phyloP scores from a whole-genome alignment of 1,139 yeast species.

The Saccharomyces hybrid region DNA sequence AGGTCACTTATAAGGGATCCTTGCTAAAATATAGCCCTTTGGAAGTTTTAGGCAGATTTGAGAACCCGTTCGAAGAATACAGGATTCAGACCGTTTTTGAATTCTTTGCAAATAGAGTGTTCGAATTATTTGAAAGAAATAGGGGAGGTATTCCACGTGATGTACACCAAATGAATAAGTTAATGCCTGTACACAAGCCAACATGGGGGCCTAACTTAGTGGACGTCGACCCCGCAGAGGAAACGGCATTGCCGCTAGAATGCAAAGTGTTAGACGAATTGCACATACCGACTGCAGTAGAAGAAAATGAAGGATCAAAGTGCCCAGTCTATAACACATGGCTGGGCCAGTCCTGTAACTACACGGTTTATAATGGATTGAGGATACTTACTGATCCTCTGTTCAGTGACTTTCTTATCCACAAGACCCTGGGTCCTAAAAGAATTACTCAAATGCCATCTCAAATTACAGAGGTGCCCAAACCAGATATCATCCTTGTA shows the following conservation, averaged over 20 bases:
- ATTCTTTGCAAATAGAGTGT: constrained; percentile 61
- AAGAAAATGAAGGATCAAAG: constrained; percentile 9
- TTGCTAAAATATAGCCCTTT: constrained; percentile 38
- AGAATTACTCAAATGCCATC: constrained; percentile 71
- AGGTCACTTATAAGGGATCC: constrained; percentile 26
- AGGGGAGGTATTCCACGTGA: constrained; percentile 62
- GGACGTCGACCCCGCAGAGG: constrained; percentile 36
- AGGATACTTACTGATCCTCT: constrained; percentile 82
- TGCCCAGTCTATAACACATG: constrained; percentile 51
- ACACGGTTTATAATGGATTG: constrained; percentile 62
- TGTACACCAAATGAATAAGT: constrained; percentile 40
- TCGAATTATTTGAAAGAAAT: constrained; percentile 63
- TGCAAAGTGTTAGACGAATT: not conserved
- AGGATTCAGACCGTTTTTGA: constrained; percentile 86
- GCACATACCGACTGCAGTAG: not conserved
- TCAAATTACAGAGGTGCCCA: constrained; percentile 51
- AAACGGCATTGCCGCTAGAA: constrained; percentile 9
- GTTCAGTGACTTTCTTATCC: constrained; percentile 60
- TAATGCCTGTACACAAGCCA: constrained; percentile 55
- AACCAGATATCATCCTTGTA: constrained; percentile 65
- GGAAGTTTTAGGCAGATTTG: constrained; percentile 69
- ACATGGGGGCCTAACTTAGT: constrained; percentile 16
- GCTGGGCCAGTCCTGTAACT: constrained; percentile 89
- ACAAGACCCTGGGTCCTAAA: constrained; percentile 67
- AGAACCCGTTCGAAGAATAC: constrained; percentile 88